Evolutionary conservation across 768 basidiomycete species (phyloP), one percentile per base, ranked within the genome.

Genomic region (Panaeolus papilionaceus): DNA sequence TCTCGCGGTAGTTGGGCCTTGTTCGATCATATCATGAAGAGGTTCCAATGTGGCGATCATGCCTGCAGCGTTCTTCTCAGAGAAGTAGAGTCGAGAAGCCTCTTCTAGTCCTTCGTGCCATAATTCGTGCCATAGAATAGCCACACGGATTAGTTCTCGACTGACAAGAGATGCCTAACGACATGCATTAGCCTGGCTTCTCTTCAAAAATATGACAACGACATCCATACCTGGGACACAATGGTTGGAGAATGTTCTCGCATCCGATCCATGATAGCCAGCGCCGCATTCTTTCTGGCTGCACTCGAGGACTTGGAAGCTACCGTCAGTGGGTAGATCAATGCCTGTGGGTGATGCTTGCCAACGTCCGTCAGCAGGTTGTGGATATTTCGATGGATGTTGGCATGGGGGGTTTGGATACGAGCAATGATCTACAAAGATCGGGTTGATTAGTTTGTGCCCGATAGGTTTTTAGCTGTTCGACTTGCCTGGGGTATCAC

Each of bases 91-190:
- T 47, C 98, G 88, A 7, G 96, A 98, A 6, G 98, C 98, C 78
- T 99, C 98, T 80, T 99, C 98, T 23, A 99, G 83, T 18, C 95
- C 96, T 80, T 99, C 98, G 73, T 98, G 96, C 98, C 98, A 99
- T 70, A 96, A 83, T 77, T 99, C 98, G 72, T 99, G 96, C 98
- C 98, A 99, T 11, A 99, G 82, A 68, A 99, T 99, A 7, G 98
- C 97, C 7, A 99, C 94, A 20, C 98, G 91, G 67, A 99, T 98
- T 42, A 99, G 86, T 76, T 99, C 98, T 38, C 93, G 90, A 75
- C 94, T 94, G 77, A 99, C 95, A 28, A 97, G 76, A 58, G 91
- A 81, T 10, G 96, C 96, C 89, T 95, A 68, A 37, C 14, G 14
- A 33, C 16, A 5, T 18, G 16, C 47, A 33, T 49, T 8, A 14